Evolutionary conservation across 176 grass and related monocot genomes (phyloP), one percentile per base, ranked within the genome.

Genomic region (Ananas comosus): DNA sequence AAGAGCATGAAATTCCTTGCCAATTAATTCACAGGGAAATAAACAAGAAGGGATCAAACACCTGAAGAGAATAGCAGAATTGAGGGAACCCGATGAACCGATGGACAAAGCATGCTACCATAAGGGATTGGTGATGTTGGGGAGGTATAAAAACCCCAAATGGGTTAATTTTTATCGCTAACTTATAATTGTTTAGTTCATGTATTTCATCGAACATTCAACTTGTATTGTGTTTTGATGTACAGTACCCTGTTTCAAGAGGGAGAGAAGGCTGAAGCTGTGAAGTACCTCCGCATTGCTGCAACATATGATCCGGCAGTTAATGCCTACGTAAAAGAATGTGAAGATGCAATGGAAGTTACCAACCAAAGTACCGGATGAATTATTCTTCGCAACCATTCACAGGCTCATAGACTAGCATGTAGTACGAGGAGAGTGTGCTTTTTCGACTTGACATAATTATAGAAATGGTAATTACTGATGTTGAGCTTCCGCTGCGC

Each of bases 211-310:
- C 61, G 4, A 22, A 51, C 72, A 49, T 49, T 65, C 51, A 50
- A 10, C 12, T 3, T 12, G 25, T 59, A n/a, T 75, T 53, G n/a
- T 42, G 28, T 48, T 56, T 13, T 18, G 47, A 65, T 49, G 58
- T 67, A 75, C 88, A 96, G 92, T 72, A 84, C 77, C 64, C 49
- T 96, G 53, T 76, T 72, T 67, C 51, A 70, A 61, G 83, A 91
- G 82, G 92, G 88, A 1, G 74, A 85, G 58, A 84, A 74, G 48
- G 86, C 92, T 8, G 92, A 96, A 74, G 92, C 92, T 87, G 64
- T 71, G 13, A 85, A 88, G 57, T 84, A 91, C 50, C 61, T 96
- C 53, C 68, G 57, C 17, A 81, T 75, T 56, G 91, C 70, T 59
- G 77, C 65, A 56, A 67, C 78, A 75, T 96, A 96, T 73, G 91